Base-by-base conservation (phyloP, 176 grass and related monocot genomes). In the Raddia distichophylla region DNA sequence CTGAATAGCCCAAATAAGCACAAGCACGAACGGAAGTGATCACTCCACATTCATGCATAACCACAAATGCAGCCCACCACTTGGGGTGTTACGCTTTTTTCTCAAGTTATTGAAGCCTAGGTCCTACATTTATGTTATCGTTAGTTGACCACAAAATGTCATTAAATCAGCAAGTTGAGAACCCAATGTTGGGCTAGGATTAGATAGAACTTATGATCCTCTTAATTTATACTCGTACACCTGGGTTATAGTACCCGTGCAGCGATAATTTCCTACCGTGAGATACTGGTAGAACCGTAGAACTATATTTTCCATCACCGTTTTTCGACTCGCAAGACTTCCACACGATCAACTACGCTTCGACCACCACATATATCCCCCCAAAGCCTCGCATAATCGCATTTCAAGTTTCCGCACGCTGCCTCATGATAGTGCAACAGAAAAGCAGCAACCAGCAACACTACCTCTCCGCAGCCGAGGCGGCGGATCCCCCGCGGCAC, bases 401-500 rank as follows among this genome's bases (percentile, higher is more conserved):
- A 17, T 37, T 50, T 1, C n/a, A 18, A 46, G 9, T 18, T 65
- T 34, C 9, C 42, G 6, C 33, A 40, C 16, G 5, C 17, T 34
- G 6, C 16, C 45, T 54, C 7, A 22, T 10, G 5, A 47, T 22
- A 57, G 37, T 3, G 27, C 9, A 61, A 35, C 44, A 10, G 53
- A 69, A 3, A 43, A 15, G 14, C 3, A 17, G 7, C 18, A 64
- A 32, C 69, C 3, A 12, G 7, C 18, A 64, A 32, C 69, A 32
- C 44, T 12, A 87, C 91, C 88, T 90, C 49, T 85, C 88, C 22
- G 86, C 59, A 17, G 82, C 50, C 15, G 91, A 90, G 18, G 91
- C 59, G 2, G 69, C 5, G 73, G 78, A 80, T 62, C 65, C 68
- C 19, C 70, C 69, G 37, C 71, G 14, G 87, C 82, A 88, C 13